Evolutionary conservation across 306 rosid species (phyloP).

Genomic region (Acmispon strigosus): DNA sequence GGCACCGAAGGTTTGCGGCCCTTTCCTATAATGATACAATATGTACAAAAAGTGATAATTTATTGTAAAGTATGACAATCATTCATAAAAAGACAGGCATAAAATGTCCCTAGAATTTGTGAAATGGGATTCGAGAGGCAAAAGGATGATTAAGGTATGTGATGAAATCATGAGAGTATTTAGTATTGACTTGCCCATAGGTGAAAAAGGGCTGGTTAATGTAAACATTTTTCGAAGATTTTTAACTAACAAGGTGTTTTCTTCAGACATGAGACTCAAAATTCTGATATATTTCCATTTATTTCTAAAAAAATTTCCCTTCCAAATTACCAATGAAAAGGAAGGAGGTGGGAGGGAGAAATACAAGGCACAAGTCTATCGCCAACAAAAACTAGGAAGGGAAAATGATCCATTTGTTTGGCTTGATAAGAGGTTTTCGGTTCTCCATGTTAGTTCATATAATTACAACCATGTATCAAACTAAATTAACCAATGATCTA

Average conservation of each 20-base stretch:
- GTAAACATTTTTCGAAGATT: not conserved
- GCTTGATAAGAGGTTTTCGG: not conserved
- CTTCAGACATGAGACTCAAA: slow-evolving; percentile 1
- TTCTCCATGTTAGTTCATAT: not conserved
- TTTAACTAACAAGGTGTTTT: not conserved
- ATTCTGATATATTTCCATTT: not conserved
- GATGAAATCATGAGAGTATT: not conserved
- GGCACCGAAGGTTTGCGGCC: slow-evolving; percentile 67
- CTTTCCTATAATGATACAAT: slow-evolving; percentile 76
- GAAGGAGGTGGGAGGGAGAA: not conserved
- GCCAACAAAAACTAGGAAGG: not conserved
- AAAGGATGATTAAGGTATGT: slow-evolving; percentile 2
- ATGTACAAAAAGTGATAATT: slow-evolving; percentile 53
- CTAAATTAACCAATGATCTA: not conserved
- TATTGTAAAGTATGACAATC: slow-evolving; percentile 28
- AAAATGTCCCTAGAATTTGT: slow-evolving; percentile 16
- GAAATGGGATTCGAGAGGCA: slow-evolving; percentile 2
- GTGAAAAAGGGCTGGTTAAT: not conserved
- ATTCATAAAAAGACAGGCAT: slow-evolving; percentile 25
- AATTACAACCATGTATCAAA: not conserved
- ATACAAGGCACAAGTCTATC: not conserved
- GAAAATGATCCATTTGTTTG: not conserved
- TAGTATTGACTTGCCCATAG: not conserved
- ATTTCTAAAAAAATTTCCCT: not conserved
- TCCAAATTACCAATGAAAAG: slow-evolving; percentile 8